Evolutionary conservation across 257 asterid genomes (phyloP), one percentile per base, ranked within the genome.

Genomic region (Solanum paucissectum): DNA sequence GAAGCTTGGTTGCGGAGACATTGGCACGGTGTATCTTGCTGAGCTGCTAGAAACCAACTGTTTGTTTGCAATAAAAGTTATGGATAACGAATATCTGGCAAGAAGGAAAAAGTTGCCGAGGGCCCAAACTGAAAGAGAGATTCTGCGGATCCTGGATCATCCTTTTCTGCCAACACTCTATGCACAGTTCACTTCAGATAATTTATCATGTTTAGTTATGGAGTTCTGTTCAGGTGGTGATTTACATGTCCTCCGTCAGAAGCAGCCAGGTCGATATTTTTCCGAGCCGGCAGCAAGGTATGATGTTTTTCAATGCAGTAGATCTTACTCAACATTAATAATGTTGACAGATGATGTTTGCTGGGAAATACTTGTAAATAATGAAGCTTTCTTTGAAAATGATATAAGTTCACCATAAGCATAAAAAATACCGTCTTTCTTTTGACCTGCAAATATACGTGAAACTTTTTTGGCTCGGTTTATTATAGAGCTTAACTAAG

Each of bases 171-270:
- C 96, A 0, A 93, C 98, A 10, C 93, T 94, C 46, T 94, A 93
- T 88, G 87, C 94, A 13, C 96, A 94, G 93, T 94, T 94, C 58
- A 94, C 94, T 6, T 93, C 98, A 8, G 95, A 94, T 79, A 94
- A 94, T 86, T 90, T 93, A 74, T 91, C 95, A 7, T 94, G 98
- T 87, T 91, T 93, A 79, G 95, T 92, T 55, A 93, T 94, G 96
- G 98, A 94, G 89, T 94, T 91, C 88, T 94, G 96, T 89, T 96
- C 98, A n/a, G 98, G 98, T 60, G 98, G 98, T 55, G 98, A 94
- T 89, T 88, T 94, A 34, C 98, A 94, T 83, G 96, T 93, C n/a
- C 95, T 94, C 82, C 90, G 98, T 60, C 98, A 94, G 90, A 93
- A 89, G 92, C 98, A 93, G 88, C 94, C 95, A 5, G 93, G 92